phyloP scores from a whole-genome alignment of 2,329 filamentous ascomycete species.

The Botrytis cinerea region DNA sequence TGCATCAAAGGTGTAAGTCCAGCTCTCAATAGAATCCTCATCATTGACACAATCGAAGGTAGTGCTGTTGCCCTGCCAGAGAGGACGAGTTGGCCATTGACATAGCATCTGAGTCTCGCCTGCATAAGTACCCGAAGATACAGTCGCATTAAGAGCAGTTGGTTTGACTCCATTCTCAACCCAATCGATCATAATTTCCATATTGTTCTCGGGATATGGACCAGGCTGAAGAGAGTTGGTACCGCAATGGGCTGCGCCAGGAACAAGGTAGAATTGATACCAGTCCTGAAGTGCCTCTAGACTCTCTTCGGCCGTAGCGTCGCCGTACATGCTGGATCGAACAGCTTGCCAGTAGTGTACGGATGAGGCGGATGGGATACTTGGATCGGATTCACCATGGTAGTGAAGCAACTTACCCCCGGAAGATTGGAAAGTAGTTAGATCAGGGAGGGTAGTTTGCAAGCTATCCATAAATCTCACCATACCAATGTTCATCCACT shows the following conservation, averaged over 20 bases:
- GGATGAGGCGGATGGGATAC: conserved; percentile 54
- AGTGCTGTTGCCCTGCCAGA: conserved; percentile 36
- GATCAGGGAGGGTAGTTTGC: conserved; percentile 56
- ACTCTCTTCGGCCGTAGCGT: conserved; percentile 44
- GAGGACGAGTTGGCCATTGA: conserved; percentile 45
- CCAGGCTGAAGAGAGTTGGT: conserved; percentile 48
- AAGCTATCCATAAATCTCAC: conserved; percentile 52
- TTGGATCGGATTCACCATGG: conserved; percentile 58
- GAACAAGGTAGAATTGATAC: conserved; percentile 57
- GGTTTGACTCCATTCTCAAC: conserved; percentile 57
- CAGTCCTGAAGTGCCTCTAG: conserved; percentile 51
- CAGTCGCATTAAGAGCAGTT: conserved; percentile 45
- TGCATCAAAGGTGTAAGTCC: conserved; percentile 37
- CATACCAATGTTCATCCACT: conserved; percentile 55
- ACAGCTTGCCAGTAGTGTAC: conserved; percentile 59
- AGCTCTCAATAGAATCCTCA: conserved; percentile 37
- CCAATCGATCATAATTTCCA: conserved; percentile 70
- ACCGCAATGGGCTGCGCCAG: conserved; percentile 55
- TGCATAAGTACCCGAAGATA: conserved; percentile 35
- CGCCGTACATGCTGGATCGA: conserved; percentile 51
- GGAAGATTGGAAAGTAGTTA: conserved; percentile 50
- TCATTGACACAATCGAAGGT: conserved; percentile 38
- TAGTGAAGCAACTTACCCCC: conserved; percentile 60
- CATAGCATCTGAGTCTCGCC: conserved; percentile 46
- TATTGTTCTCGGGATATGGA: conserved; percentile 54